Evolutionary conservation across 805 yeast genomes (phyloP), one percentile per base, ranked within the genome.

Genomic region (Candida insectorum): DNA sequence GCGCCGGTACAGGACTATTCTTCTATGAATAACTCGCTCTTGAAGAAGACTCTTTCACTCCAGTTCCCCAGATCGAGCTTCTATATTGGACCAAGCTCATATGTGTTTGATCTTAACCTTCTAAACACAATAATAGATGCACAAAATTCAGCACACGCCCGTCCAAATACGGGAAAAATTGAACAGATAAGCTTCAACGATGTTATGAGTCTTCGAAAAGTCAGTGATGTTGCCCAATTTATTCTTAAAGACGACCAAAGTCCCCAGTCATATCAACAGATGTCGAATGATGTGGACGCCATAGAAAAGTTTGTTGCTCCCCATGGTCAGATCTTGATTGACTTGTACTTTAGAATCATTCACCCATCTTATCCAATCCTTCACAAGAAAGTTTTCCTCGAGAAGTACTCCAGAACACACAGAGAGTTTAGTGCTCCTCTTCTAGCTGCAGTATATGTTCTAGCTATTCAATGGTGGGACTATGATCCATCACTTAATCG

Each of bases 401-500:
- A 91, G 49, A 91, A 91, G 54, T 91, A 89, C 54, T 67, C 89
- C 2, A 66, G 97, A 36, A 87, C 97, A 1, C 94, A 87, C 54
- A 73, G 95, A 29, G 97, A 91, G 56, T 79, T 91, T 48, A 79
- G 93, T 34, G 95, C 97, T 0, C 95, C 97, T 0, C 60, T 91
- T 31, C 62, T 91, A 29, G 97, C 97, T 0, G 85, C 96, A 0
- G 95, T 91, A 1, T 91, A 91, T 52, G 77, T 85, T 7, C 62
- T 89, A 37, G 95, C 97, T 0, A 73, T 85, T 27, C 91, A 86
- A 53, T 87, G 95, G 94, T 89, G 97, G 97, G 91, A 85, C 45
- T 81, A 80, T 54, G 89, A 81, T 48, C 84, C 94, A 2, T 79
- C 75, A 39, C 65, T 89, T 33, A 75, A 86, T 31, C 77, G 85